Evolutionary conservation across 2,329 filamentous ascomycete genomes (phyloP), one percentile per base, ranked within the genome.

Genomic region (Colletotrichum sp.): DNA sequence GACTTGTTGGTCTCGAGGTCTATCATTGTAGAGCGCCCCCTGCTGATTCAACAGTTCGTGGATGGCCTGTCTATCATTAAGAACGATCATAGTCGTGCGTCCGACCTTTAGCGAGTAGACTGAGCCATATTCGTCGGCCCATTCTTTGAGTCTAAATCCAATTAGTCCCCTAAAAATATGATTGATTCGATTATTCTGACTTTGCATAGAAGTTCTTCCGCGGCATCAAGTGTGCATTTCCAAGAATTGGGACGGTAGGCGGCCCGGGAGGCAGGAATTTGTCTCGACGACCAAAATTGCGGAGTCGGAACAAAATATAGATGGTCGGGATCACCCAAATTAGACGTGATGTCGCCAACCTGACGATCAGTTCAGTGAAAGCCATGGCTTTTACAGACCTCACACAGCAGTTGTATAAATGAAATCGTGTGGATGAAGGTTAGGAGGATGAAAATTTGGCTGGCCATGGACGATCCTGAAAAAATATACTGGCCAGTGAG

Each of bases 21-120:
- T 80, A 39, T 85, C 81, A 70, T 83, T 87, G 78, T 87, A 89
- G 11, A 85, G 84, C 32, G 80, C 80, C 36, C 83, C 85, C 63
- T 84, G 86, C 79, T 87, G 87, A 78, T 89, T 88, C 15, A 89
- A 70, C 4, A 87, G 82, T 64, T 86, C 82, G 73, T 87, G 86
- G 44, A 88, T 80, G 3, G 87, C 78, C 1, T 80, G 78, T 6
- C 83, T 83, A 52, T 85, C 82, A 3, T 83, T 87, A 32, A 90
- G 77, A 9, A 89, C 85, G 2, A 86, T 82, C 13, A 82, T 81
- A 2, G 83, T 88, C 9, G 80, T 82, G 2, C 81, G 80, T 5
- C 86, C 86, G 13, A 88, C 79, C 77, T 88, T 89, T 66, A 88
- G 80, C 1, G 81, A 82, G 75, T 81, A 88, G 19, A 89, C 80